These are phyloP conservation scores for Collybia sordida DNA, from an alignment of 768 basidiomycete genomes.

Conservation along the genomic window DNA sequence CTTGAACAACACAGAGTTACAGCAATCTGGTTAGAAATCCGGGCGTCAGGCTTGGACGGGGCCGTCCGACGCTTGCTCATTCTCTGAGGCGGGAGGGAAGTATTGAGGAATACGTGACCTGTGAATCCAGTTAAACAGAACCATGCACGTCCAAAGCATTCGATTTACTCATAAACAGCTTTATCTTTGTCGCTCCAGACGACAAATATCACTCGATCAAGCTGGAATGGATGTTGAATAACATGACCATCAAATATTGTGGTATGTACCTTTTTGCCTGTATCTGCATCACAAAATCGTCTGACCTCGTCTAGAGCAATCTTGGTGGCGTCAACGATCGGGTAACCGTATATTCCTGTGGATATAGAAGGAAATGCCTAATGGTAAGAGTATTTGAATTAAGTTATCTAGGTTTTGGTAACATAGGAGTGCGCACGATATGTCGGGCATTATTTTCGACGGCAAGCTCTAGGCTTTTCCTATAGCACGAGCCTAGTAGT, in stretches of 20 bases:
- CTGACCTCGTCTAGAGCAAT: constrained; percentile 64
- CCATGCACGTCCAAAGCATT: background rate
- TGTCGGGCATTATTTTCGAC: constrained; percentile 58
- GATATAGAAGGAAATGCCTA: constrained; percentile 84
- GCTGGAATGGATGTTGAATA: constrained; percentile 26
- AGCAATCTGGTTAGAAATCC: no score
- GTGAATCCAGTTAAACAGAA: background rate
- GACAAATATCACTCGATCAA: constrained; percentile 76
- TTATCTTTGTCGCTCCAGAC: constrained; percentile 70
- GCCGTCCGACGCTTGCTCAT: no score
- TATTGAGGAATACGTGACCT: constrained; percentile 59
- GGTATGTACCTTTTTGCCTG: constrained; percentile 41
- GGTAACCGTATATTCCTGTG: constrained; percentile 79
- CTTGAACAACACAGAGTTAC: no score
- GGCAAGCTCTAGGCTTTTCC: constrained; percentile 60
- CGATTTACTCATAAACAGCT: constrained; percentile 61
- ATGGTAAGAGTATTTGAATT: background rate
- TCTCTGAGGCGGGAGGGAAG: constrained; percentile 44
- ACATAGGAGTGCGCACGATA: constrained; percentile 47
- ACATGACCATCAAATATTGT: background rate
- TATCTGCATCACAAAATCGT: constrained; percentile 53
- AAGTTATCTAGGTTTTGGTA: background rate
- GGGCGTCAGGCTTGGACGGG: no score
- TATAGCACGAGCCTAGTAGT: constrained; percentile 70
- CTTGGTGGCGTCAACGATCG: constrained; percentile 68